Base-by-base conservation (phyloP, 768 basidiomycete genomes). In the Rhodotorula babjevae region DNA sequence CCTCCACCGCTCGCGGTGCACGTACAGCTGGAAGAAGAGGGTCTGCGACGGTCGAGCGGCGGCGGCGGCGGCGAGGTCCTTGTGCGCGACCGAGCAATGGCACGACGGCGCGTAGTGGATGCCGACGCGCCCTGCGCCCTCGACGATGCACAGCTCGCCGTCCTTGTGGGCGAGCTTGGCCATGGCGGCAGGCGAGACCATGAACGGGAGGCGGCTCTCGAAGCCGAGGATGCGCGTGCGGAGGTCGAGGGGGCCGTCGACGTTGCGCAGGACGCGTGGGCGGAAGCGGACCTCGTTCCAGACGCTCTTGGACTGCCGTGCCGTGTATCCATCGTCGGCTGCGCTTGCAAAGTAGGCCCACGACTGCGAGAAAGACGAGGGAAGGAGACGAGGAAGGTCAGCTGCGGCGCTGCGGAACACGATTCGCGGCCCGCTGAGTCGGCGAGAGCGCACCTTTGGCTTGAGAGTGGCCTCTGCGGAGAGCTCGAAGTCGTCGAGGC, bases 161-260 rank as follows among this genome's bases (percentile, higher is more conserved):
- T 67, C 65, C 8, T n/a, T 36, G 56, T 73, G 68, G 0, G 65
- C 68, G 18, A 73, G 50, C 21, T 63, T 72, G 3, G 67, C 71
- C 69, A 79, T 72, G 10, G 80, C 81, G 9, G 81, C 82, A 10
- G 82, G 82, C 7, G 79, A 76, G 74, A 82, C 81, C 67, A 79
- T 81, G 53, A 82, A 59, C 14, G 82, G 82, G 18, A 81, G 65
- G 2, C 68, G 60, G n/a, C 72, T 74, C 21, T 73, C 61, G n/a
- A 76, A 67, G 0, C 81, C 81, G 31, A 80, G 66, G 27, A 82
- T 77, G 42, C 68, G 69, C 12, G 79, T 80, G 1, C 73, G 76
- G 7, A 79, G 62, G 69, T 82, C 81, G 3, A 79, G 79, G 12
- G 77, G 49, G 14, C 63, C 63, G 19, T 77, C 71, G 42, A 82